These are phyloP conservation scores for Oldenlandia corymbosa DNA, from an alignment of 257 asterid species.

Conservation along the genomic window DNA sequence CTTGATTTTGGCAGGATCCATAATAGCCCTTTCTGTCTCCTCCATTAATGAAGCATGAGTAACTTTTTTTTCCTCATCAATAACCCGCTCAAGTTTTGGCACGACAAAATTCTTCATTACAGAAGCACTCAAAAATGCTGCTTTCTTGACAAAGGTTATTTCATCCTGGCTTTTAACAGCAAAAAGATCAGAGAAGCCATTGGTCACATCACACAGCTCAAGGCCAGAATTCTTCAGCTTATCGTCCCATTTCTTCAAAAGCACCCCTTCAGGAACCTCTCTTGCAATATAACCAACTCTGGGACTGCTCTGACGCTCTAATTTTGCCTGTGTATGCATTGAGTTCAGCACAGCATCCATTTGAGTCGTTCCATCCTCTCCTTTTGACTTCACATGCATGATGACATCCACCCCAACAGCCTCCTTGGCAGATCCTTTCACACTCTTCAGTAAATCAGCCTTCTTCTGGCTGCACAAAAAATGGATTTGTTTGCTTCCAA, in stretches of 20 bases:
- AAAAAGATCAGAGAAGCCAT: slow-evolving; percentile 57
- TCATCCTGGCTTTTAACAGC: slow-evolving; percentile 57
- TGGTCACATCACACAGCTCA: slow-evolving; percentile 40
- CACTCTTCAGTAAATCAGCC: slow-evolving; percentile 44
- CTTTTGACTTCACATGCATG: slow-evolving; percentile 49
- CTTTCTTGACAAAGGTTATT: slow-evolving; percentile 48
- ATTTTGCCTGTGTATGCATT: slow-evolving; percentile 30
- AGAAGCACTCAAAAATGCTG: slow-evolving; percentile 56
- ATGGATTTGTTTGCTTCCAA: slow-evolving; percentile 41
- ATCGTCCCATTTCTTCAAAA: slow-evolving; percentile 52
- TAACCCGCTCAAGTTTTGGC: slow-evolving; percentile 51
- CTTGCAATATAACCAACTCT: slow-evolving; percentile 44
- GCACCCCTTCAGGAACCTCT: slow-evolving; percentile 63
- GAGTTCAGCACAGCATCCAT: slow-evolving; percentile 42
- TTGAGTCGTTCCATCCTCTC: slow-evolving; percentile 40
- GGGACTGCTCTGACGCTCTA: slow-evolving; percentile 23
- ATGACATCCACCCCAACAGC: slow-evolving; percentile 33
- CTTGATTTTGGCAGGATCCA: slow-evolving; percentile 55
- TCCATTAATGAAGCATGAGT: slow-evolving; percentile 62
- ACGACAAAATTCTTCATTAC: slow-evolving; percentile 63
- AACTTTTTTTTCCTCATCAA: slow-evolving; percentile 71
- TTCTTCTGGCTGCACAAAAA: slow-evolving; percentile 59
- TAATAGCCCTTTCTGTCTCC: slow-evolving; percentile 64
- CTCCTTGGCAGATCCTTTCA: slow-evolving; percentile 45
- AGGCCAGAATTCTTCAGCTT: slow-evolving; percentile 45